Conservation (phyloP, 345 rosid species). For the Salix caprea region DNA sequence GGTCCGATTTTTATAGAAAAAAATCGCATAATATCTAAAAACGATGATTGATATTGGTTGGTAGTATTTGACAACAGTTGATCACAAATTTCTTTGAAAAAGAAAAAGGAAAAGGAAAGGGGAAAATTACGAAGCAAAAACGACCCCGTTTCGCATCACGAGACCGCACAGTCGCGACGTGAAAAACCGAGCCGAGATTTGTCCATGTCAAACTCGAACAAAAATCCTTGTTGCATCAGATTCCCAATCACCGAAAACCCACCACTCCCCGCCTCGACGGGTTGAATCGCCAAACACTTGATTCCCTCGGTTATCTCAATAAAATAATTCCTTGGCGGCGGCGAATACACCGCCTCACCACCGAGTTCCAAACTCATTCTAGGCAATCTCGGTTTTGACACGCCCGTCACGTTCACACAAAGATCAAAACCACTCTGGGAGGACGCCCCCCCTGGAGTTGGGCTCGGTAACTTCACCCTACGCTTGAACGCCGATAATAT, state of each 20-base stretch:
- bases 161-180: slow-evolving; percentile 60
- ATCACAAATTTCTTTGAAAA: not conserved
- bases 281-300: slow-evolving; percentile 65
- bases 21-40: too few relatives aligned
- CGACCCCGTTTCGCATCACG: slow-evolving; percentile 19
- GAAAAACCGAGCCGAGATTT: slow-evolving; percentile 72
- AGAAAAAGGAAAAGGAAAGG: not conserved
- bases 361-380: slow-evolving; percentile 47
- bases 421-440: slow-evolving; percentile 66
- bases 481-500: slow-evolving; percentile 43
- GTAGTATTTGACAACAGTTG: not conserved
- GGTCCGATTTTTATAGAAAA: too few relatives aligned
- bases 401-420: slow-evolving; percentile 61
- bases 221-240: slow-evolving; percentile 87
- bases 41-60: not conserved
- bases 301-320: slow-evolving; percentile 54
- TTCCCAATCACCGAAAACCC: slow-evolving; percentile 82
- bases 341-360: slow-evolving; percentile 49
- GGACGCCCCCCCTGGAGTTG: slow-evolving; percentile 10
- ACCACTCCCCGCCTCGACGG: slow-evolving; percentile 31
- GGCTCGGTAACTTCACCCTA: slow-evolving; percentile 42
- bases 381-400: slow-evolving; percentile 39
- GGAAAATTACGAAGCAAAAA: not conserved
- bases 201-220: slow-evolving; percentile 73
- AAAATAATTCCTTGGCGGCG: slow-evolving; percentile 78